Base-by-base conservation (phyloP, 1,284 basidiomycete genomes). In the Ceratobasidium theobromae region DNA sequence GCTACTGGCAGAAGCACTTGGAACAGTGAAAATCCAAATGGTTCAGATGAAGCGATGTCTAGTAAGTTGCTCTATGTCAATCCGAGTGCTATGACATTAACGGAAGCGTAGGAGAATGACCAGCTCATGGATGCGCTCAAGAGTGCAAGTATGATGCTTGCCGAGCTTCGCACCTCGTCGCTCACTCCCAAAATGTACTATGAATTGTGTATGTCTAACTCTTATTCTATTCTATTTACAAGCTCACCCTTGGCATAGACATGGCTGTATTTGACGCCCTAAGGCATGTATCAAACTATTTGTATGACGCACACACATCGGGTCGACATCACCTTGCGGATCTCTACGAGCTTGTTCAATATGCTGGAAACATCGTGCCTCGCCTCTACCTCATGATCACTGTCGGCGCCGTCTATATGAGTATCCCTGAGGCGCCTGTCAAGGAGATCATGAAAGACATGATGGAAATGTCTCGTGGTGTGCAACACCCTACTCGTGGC, bases 381-480 rank as follows among this genome's bases (percentile, higher is more conserved):
- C 86, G 94, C 25, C 82, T 96, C 33, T 97, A 98, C 78, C 89
- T 97, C 73, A 97, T 97, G 95, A 96, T 98, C 73, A 97, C 95
- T 27, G 95, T 98, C 67, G 95, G 95, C 67, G 92, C 95, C 0
- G 94, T 98, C 21, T 97, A 96, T 81, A 97, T 97, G 95, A 94
- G 93, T 21, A 88, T 97, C 48, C 86, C 93, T 1, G 94, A 96
- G 66, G 93, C 94, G 5, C 95, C 95, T 4, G 87, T 97, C 67
- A 95, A 94, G 81, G 94, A 98, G 79, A 93, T 98, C 71, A 98
- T 97, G 95, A 97, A 96, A 82, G 95, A 98, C 77, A 96, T 98
- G 94, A 90, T 98, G 87, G 95, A 98, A 76, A 98, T 98, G 95
- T 93, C 93, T 30, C 82, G 94, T 38, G 95, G 95, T 68, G 92